Base-by-base conservation (phyloP, 495 filamentous ascomycete genomes). In the Penicilliopsis zonata region DNA sequence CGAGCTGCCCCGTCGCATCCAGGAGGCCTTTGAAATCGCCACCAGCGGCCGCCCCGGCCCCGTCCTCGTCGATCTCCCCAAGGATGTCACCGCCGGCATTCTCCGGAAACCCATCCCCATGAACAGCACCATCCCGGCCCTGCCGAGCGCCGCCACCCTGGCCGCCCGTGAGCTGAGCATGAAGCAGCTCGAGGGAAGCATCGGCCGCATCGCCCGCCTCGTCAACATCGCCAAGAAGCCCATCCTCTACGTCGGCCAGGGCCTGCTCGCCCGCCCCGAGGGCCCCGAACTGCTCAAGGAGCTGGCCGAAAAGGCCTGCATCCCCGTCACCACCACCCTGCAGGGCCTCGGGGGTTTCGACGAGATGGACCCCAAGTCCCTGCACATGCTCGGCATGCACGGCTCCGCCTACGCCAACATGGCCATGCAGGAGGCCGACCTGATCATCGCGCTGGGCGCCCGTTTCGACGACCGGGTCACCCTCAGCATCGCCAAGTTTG, bases 361-460 rank as follows among this genome's bases (percentile, higher is more conserved):
- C 30, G 74, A 78, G 46, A 53, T 67, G 9, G 63, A 76, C 41
- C 53, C 63, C 15, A 69, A 69, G 49, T 59, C 70, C 5, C 45
- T 77, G 29, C 69, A 75, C 41, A 77, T 78, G 72, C 60, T 78
- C 8, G 74, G 74, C 30, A 74, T 74, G 62, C 70, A 78, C 44
- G 73, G 74, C 19, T 74, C 71, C 10, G 66, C 67, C 6, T 77
- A 69, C 44, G 73, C 74, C 30, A 78, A 76, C 55, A 58, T 75
- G 55, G 67, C 74, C 18, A 76, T 78, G 45, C 74, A 78, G 48
- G 66, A 75, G 37, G 67, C 73, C n/a, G 74, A 77, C 39, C 41
- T 78, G 37, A 63, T 78, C 46, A 63, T 78, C 30, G 71, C 70
- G 5, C 53, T 78, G 13, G 74, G 74, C 25, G 72, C 69, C 5